These are phyloP conservation scores for Dryadomyces quercivorus DNA, from an alignment of 2,329 filamentous ascomycete species.

Conservation along the genomic window DNA sequence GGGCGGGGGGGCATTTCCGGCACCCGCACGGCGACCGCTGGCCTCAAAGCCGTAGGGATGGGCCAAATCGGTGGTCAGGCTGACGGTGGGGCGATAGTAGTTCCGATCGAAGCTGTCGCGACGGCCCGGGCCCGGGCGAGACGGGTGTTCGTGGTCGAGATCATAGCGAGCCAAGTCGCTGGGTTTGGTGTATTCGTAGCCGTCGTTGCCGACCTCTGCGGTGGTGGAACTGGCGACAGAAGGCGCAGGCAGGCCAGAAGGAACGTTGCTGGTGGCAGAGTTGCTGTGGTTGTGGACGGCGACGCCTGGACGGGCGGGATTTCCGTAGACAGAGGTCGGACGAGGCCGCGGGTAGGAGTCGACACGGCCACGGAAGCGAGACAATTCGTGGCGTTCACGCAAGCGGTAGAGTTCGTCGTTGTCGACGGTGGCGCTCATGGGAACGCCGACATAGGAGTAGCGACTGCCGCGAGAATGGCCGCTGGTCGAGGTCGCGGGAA, in stretches of 20 bases:
- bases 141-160: constrained; percentile 33
- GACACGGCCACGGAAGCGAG: constrained; percentile 24
- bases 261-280: constrained; percentile 12
- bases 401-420: constrained; percentile 38
- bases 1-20: constrained; percentile 44
- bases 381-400: constrained; percentile 32
- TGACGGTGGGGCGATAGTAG: constrained; percentile 44
- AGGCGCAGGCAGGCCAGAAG: background rate
- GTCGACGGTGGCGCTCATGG: constrained; percentile 21
- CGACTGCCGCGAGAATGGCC: constrained; percentile 32
- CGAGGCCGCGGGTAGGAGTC: constrained; percentile 27
- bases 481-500: constrained; percentile 42
- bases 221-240: constrained; percentile 2
- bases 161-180: constrained; percentile 51
- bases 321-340: constrained; percentile 32
- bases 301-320: constrained; percentile 20
- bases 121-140: constrained; percentile 26
- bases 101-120: constrained; percentile 43
- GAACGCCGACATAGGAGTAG: constrained; percentile 20
- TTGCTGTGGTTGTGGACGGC: background rate
- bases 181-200: constrained; percentile 52
- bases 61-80: constrained; percentile 33
- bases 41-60: constrained; percentile 29
- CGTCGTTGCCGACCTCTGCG: constrained; percentile 44
- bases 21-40: constrained; percentile 11